Percentiles rank a stretch among this genome's conserved stretches.
phyloP scores from a whole-genome alignment of 2,329 filamentous ascomycete species.

The Ceratocystis ficicola region DNA sequence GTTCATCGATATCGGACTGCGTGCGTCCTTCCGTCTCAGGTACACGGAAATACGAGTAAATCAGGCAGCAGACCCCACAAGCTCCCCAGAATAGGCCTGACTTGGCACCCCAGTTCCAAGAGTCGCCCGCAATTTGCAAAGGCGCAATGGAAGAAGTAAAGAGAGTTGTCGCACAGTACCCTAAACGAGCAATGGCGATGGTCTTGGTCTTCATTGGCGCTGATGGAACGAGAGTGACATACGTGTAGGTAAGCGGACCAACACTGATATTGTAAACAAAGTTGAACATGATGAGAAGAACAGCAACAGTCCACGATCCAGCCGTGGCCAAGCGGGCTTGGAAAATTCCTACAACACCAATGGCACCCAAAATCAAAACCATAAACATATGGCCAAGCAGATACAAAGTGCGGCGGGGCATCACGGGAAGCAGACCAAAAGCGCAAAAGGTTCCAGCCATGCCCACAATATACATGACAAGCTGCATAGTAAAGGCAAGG shows the following conservation, averaged over 20 bases:
- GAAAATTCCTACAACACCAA: constrained; percentile 33
- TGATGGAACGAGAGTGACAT: constrained; percentile 30
- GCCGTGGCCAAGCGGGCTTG: constrained; percentile 30
- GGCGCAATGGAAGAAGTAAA: constrained; percentile 25
- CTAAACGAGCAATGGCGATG: constrained; percentile 27
- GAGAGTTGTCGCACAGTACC: constrained; percentile 27
- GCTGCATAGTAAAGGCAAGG: constrained; percentile 26
- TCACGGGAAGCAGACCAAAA: constrained; percentile 30
- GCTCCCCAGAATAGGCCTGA: constrained; percentile 31
- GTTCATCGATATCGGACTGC: constrained; percentile 27
- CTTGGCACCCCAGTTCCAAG: constrained; percentile 31
- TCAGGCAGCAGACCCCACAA: constrained; percentile 32
- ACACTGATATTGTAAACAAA: constrained; percentile 29
- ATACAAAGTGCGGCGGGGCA: constrained; percentile 34
- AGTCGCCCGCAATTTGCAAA: constrained; percentile 28
- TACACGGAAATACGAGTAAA: constrained; percentile 36
- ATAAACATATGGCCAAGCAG: constrained; percentile 33
- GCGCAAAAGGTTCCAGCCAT: constrained; percentile 34
- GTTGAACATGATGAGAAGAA: constrained; percentile 27
- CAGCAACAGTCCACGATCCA: constrained; percentile 24
- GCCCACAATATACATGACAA: constrained; percentile 30
- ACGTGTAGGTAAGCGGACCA: constrained; percentile 29
- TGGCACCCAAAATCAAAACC: constrained; percentile 29
- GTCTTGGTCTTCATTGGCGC: constrained; percentile 30
- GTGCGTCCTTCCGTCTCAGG: constrained; percentile 30